Evolutionary conservation across 352 stramenopile genomes (phyloP).

Genomic region (Globisporangium takayamanum): DNA sequence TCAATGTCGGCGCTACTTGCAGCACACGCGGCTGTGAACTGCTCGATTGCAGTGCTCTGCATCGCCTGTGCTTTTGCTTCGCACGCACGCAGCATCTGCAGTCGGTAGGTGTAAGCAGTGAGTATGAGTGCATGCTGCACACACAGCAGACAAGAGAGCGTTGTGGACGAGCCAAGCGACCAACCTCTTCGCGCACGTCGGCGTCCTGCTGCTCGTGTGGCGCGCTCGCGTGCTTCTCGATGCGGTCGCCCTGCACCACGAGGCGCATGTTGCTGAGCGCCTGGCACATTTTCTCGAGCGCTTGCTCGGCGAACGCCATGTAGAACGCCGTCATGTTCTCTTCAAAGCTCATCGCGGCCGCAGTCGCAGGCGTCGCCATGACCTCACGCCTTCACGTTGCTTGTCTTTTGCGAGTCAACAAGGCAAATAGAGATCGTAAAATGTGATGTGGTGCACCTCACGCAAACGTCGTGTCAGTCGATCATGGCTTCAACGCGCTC

Average conservation of each 20-base stretch:
- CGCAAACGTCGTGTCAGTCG: neutral
- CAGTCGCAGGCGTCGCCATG: neutral
- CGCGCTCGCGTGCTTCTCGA: slow-evolving; percentile 6
- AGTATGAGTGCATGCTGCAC: neutral
- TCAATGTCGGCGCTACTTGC: slow-evolving; percentile 39
- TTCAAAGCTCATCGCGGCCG: slow-evolving; percentile 55
- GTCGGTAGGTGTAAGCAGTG: neutral
- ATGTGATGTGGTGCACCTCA: neutral
- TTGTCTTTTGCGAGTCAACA: neutral
- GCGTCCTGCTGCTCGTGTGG: slow-evolving; percentile 15
- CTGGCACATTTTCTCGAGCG: slow-evolving; percentile 59
- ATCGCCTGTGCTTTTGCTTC: slow-evolving; percentile 56
- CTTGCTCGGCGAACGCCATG: slow-evolving; percentile 69
- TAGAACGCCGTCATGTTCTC: slow-evolving; percentile 79
- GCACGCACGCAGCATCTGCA: slow-evolving; percentile 63
- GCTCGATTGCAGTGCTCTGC: slow-evolving; percentile 29
- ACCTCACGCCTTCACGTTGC: neutral
- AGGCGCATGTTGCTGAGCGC: slow-evolving; percentile 55
- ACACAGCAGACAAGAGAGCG: neutral
- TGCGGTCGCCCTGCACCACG: slow-evolving; percentile 20
- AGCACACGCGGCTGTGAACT: slow-evolving; percentile 36
- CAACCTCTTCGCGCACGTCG: slow-evolving; percentile 57
- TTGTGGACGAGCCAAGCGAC: neutral
- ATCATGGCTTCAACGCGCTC: too few relatives aligned
- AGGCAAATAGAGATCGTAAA: neutral